Percentiles rank a stretch among this genome's conserved stretches.
These are phyloP conservation scores for Syncephalastrum racemosum DNA, from an alignment of 371 early-diverging fungal genomes.

Conservation along the genomic window DNA sequence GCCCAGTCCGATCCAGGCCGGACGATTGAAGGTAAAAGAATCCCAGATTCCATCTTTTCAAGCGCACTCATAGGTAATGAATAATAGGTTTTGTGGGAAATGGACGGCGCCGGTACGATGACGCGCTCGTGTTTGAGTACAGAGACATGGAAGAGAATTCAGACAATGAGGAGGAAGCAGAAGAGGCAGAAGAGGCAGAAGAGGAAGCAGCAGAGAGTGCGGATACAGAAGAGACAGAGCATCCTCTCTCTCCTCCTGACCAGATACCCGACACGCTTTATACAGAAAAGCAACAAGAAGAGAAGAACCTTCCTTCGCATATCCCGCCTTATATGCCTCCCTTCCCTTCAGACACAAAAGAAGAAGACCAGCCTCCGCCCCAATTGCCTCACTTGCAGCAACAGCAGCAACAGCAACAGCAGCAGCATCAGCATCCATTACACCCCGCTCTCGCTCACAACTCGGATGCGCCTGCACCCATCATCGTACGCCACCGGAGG, in stretches of 20 bases:
- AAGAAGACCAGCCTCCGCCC: conserved; percentile 17
- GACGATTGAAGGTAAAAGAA: conserved; percentile 36
- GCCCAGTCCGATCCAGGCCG: conserved; percentile 49
- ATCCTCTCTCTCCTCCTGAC: not conserved
- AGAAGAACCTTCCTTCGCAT: conserved; percentile 30
- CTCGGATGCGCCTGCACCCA: conserved; percentile 23
- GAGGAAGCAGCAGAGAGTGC: conserved; percentile 4
- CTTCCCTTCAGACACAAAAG: conserved; percentile 39
- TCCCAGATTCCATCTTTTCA: not conserved
- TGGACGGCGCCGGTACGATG: conserved; percentile 12
- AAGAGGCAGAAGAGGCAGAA: conserved; percentile 18
- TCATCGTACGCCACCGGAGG: conserved; percentile 38
- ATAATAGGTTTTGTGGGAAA: conserved; percentile 12
- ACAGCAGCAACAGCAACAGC: conserved; percentile 11
- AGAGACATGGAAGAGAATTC: conserved; percentile 8
- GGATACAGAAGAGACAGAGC: conserved; percentile 9
- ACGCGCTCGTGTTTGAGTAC: conserved; percentile 20
- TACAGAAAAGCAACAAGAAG: not conserved
- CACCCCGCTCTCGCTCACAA: conserved; percentile 5
- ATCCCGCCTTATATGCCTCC: conserved; percentile 45
- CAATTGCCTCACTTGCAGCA: conserved; percentile 4
- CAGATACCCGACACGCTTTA: not conserved
- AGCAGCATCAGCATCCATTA: conserved; percentile 1
- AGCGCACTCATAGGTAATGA: not conserved
- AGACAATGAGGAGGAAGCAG: conserved; percentile 6